phyloP scores from a whole-genome alignment of 1,284 basidiomycete species.

The Ceratobasidium sp. region DNA sequence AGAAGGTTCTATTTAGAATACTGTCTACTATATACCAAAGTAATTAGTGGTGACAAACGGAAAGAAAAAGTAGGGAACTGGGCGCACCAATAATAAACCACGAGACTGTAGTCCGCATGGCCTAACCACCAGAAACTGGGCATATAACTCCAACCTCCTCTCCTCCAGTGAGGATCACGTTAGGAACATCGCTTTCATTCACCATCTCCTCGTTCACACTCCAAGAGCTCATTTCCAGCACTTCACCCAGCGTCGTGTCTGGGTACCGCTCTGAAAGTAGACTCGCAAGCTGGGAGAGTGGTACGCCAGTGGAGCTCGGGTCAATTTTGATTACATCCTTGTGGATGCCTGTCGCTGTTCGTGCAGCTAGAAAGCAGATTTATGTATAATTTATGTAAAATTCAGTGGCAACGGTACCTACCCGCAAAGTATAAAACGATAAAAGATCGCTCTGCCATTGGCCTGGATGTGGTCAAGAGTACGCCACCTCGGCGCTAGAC shows the following conservation, averaged over 20 bases:
- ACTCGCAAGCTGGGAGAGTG: slow-evolving; percentile 39
- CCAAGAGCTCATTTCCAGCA: slow-evolving; percentile 42
- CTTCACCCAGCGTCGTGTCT: slow-evolving; percentile 21
- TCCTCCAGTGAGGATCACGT: slow-evolving; percentile 35
- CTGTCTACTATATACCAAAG: not conserved
- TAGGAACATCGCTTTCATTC: slow-evolving; percentile 14
- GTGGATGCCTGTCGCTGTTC: slow-evolving; percentile 33
- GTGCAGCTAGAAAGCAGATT: not conserved
- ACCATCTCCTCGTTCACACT: slow-evolving; percentile 46
- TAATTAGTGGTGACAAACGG: not conserved
- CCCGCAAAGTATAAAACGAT: slow-evolving; percentile 34
- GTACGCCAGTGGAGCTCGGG: slow-evolving; percentile 8
- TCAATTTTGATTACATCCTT: slow-evolving; percentile 10
- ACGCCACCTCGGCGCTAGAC: not conserved
- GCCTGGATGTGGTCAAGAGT: not conserved
- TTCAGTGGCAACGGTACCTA: not conserved
- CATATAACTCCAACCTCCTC: slow-evolving; percentile 47
- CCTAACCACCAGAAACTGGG: slow-evolving; percentile 46
- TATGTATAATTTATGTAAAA: not conserved
- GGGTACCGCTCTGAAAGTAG: slow-evolving; percentile 31
- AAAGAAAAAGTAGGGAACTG: too few relatives aligned
- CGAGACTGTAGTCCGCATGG: too few relatives aligned
- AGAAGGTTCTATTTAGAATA: not conserved
- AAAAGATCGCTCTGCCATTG: slow-evolving; percentile 26
- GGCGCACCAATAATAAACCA: too few relatives aligned